A percentile compares a stretch with the other conserved stretches of the same genome.
These are phyloP conservation scores for Cryptococcus floricola DNA, from an alignment of 1,284 basidiomycete genomes.

Conservation along the genomic window DNA sequence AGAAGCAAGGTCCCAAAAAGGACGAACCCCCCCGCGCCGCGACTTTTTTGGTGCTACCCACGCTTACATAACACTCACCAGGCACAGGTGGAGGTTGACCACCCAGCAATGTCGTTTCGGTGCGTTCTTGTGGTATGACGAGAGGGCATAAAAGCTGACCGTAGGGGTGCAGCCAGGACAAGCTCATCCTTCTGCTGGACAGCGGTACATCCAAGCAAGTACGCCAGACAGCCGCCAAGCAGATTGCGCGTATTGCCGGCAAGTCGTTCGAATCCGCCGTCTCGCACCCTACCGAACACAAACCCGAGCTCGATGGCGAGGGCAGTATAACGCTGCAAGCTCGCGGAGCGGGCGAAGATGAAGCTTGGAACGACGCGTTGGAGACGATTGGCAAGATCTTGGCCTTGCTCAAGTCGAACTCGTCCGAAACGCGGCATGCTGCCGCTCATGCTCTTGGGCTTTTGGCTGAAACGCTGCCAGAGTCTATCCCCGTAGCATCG, in stretches of 20 bases:
- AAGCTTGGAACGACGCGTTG: conserved; percentile 47
- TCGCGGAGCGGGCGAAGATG: conserved; percentile 24
- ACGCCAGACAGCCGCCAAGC: conserved; percentile 47
- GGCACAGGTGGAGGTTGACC: conserved; percentile 19
- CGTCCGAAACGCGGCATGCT: conserved; percentile 47
- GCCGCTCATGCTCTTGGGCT: conserved; percentile 44
- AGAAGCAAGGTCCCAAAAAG: background rate
- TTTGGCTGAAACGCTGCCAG: conserved; percentile 36
- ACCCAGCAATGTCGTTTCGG: conserved; percentile 1
- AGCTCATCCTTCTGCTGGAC: conserved; percentile 48
- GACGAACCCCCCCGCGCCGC: conserved; percentile 4
- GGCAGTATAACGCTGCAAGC: conserved; percentile 9
- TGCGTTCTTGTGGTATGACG: background rate
- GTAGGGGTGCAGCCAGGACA: conserved; percentile 36
- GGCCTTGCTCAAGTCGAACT: conserved; percentile 42
- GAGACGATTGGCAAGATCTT: conserved; percentile 44
- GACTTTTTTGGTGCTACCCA: background rate
- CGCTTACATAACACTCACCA: conserved; percentile 4
- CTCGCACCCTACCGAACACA: conserved; percentile 1
- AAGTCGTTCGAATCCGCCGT: conserved; percentile 28
- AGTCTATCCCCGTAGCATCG: conserved; percentile 17
- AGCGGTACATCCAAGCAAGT: conserved; percentile 47
- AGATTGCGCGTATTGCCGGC: conserved; percentile 45
- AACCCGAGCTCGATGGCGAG: conserved; percentile 6
- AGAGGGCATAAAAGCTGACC: background rate